A percentile compares a stretch with the other conserved stretches of the same genome.
These are phyloP conservation scores for Amorphotheca resinae DNA, from an alignment of 495 filamentous ascomycete species.

Conservation along the genomic window DNA sequence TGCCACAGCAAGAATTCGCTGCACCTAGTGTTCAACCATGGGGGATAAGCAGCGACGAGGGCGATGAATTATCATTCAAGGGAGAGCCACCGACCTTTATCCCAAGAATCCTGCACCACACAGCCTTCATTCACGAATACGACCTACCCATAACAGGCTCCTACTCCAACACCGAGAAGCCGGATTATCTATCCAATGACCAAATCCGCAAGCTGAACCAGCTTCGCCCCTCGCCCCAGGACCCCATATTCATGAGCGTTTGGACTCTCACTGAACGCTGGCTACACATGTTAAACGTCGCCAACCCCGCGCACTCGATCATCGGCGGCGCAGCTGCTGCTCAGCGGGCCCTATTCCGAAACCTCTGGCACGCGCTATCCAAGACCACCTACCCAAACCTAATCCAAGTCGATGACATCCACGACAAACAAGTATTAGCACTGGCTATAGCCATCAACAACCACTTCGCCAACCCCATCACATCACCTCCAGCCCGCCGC, in stretches of 20 bases:
- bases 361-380: conserved; percentile 3
- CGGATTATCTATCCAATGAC: conserved; percentile 1
- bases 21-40: neutral
- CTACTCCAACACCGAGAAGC: conserved; percentile 10
- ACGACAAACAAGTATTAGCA: conserved; percentile 1
- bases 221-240: neutral
- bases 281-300: neutral
- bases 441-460: conserved; percentile 13
- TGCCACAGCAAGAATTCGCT: neutral
- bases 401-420: conserved; percentile 13
- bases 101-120: neutral
- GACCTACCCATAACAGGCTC: conserved; percentile 3
- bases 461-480: conserved; percentile 1
- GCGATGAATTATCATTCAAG: neutral
- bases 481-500: neutral
- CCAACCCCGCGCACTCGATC: neutral
- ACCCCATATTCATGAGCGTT: conserved; percentile 1
- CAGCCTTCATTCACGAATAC: neutral
- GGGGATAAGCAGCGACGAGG: neutral
- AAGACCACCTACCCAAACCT: conserved; percentile 11
- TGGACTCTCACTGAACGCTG: conserved; percentile 10
- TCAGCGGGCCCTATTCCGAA: conserved; percentile 3
- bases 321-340: conserved; percentile 3
- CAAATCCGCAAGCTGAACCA: conserved; percentile 8
- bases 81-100: neutral